A percentile compares a stretch with the other conserved stretches of the same genome.
Conservation (phyloP, 148 eudicot genomes). For the Heliamphora exappendiculata region DNA sequence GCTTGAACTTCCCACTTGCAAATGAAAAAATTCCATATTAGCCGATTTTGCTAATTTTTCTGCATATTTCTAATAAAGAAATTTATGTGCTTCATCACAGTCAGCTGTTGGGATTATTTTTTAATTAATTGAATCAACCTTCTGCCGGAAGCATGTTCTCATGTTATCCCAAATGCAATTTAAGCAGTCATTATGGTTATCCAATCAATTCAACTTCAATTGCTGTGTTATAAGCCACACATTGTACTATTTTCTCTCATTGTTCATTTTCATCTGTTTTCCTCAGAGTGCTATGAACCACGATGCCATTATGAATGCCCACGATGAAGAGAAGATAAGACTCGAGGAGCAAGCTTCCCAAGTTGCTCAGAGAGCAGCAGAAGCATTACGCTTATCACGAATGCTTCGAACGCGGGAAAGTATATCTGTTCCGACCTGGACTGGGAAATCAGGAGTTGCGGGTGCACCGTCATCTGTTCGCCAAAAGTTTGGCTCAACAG, state of each 20-base stretch:
- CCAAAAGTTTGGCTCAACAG: constrained; percentile 75
- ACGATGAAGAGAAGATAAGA: constrained; percentile 73
- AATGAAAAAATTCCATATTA: background rate
- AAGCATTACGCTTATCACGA: constrained; percentile 83
- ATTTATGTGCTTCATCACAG: background rate
- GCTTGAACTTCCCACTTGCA: too few species aligned
- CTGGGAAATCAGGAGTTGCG: constrained; percentile 83
- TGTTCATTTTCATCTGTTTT: constrained; percentile 2
- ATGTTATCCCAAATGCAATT: background rate
- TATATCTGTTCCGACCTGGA: constrained; percentile 84
- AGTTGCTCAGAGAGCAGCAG: constrained; percentile 91
- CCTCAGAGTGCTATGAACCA: constrained; percentile 92
- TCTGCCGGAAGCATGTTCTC: background rate
- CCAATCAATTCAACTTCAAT: background rate
- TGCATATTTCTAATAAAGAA: background rate
- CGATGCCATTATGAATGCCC: constrained; percentile 81
- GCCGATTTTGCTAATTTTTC: background rate
- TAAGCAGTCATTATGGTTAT: background rate
- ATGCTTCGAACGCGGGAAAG: constrained; percentile 75
- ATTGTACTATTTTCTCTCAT: background rate
- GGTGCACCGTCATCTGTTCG: constrained; percentile 80
- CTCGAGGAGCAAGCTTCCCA: constrained; percentile 80
- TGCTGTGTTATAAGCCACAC: background rate
- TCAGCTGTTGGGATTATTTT: too few species aligned
- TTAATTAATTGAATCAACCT: background rate